Evolutionary conservation across 2,329 filamentous ascomycete genomes (phyloP), one percentile per base, ranked within the genome.

Genomic region (Beauveria sp.): DNA sequence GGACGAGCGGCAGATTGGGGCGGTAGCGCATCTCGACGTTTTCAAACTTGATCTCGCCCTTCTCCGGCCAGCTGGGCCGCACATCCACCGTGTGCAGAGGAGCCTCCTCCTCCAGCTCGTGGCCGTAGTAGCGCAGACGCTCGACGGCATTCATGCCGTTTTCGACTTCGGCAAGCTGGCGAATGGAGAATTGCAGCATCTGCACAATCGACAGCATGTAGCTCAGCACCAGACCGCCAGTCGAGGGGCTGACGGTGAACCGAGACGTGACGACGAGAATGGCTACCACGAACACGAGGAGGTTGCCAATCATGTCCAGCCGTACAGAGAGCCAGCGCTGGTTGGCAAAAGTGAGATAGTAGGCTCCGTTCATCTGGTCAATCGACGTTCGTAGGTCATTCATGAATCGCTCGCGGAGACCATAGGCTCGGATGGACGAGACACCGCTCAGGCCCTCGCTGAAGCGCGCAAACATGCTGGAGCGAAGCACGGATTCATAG

Each of bases 71-170:
- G 22, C 81, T 82, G 1, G 84, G 77, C 20, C 86, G 84, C 3
- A 96, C 84, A 5, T 92, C 84, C 54, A 87, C 73, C 48, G 90
- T 88, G 68, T 93, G 89, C 1, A 93, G 80, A 0, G 93, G 91
- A 0, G 93, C 91, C 74, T 98, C 95, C 71, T 96, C 89, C 65
- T 96, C 92, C 5, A 99, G 83, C 67, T 90, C 76, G 1, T 85
- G 91, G 60, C 91, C 93, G 72, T 98, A 98, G 77, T 96, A 91
- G 72, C 92, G 87, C 40, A 98, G 80, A 55, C 95, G 88, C 76
- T 98, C 93, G 0, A 96, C 95, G 0, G 93, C 88, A 73, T 97
- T 98, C 93, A 98, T 98, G 71, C 93, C 91, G 75, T 97, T 98
- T 74, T 98, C 93, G 9, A 98, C 91, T 74, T 97, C 93, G 28